These are phyloP conservation scores for Pseudogymnoascus verrucosus DNA, from an alignment of 2,329 filamentous ascomycete species.

Conservation along the genomic window DNA sequence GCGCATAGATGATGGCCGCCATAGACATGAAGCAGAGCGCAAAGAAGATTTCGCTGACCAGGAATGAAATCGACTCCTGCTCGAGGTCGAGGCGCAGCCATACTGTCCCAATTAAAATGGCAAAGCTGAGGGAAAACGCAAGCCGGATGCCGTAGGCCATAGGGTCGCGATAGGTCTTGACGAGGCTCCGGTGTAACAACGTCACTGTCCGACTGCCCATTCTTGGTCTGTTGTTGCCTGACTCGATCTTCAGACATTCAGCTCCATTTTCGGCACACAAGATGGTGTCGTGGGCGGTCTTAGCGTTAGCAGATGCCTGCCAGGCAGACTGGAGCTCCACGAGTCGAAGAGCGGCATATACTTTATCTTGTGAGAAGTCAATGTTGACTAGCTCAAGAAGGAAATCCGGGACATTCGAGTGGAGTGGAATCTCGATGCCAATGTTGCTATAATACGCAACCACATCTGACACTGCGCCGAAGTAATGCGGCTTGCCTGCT, in stretches of 20 bases:
- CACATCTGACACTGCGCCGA: no score
- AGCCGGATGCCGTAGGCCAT: constrained; percentile 73
- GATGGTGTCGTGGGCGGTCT: no score
- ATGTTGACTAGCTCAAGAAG: constrained; percentile 67
- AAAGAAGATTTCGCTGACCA: constrained; percentile 71
- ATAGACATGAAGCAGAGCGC: constrained; percentile 65
- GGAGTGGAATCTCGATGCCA: constrained; percentile 44
- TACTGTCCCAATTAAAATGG: constrained; percentile 76
- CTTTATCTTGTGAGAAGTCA: constrained; percentile 44
- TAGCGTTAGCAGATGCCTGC: no score
- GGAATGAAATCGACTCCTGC: constrained; percentile 67
- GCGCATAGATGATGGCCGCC: constrained; percentile 72
- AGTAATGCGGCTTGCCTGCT: no score
- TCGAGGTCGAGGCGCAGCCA: constrained; percentile 61
- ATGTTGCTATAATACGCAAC: no score
- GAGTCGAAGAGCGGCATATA: no score
- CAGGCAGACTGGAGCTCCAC: no score
- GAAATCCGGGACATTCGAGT: constrained; percentile 49
- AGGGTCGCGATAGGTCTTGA: constrained; percentile 74
- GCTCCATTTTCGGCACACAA: no score
- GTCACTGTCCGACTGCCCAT: no score
- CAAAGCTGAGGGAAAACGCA: constrained; percentile 68
- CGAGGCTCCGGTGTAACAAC: no score
- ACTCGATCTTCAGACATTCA: no score
- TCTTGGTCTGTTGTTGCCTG: no score